phyloP scores from a whole-genome alignment of 257 asterid species.

The Knoxia roxburghii region DNA sequence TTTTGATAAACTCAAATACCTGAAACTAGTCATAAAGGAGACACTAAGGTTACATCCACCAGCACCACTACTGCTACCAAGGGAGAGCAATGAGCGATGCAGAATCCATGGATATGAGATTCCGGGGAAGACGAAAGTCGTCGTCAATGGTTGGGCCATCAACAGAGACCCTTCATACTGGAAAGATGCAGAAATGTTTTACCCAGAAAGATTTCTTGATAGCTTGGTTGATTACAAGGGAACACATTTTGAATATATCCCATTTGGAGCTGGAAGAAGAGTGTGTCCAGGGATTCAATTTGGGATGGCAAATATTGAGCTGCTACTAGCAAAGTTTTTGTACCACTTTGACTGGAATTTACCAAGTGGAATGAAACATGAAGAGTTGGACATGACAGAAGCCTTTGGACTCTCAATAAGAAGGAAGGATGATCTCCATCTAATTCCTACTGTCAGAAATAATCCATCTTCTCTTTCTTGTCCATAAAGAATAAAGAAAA shows the following conservation, averaged over 20 bases:
- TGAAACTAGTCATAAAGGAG: constrained; percentile 4
- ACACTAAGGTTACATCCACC: neutral
- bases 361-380: neutral
- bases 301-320: neutral
- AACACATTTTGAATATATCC: too few relatives aligned
- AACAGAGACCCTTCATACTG: neutral
- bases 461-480: too few relatives aligned
- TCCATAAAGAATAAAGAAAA: too few relatives aligned
- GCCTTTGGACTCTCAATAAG: neutral
- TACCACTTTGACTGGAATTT: constrained; percentile 6
- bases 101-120: neutral
- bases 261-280: constrained; percentile 14
- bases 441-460: neutral
- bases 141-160: neutral
- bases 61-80: neutral
- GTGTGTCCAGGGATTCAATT: constrained; percentile 7
- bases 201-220: constrained; percentile 11
- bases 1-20: neutral
- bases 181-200: neutral
- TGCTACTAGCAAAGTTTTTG: neutral
- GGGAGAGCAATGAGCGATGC: neutral
- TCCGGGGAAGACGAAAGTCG: neutral
- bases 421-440: neutral
- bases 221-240: constrained; percentile 2
- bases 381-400: too few relatives aligned